A percentile compares a stretch with the other conserved stretches of the same genome.
These are phyloP conservation scores for Heterobasidion irregulare DNA, from an alignment of 1,284 basidiomycete genomes.

Conservation along the genomic window DNA sequence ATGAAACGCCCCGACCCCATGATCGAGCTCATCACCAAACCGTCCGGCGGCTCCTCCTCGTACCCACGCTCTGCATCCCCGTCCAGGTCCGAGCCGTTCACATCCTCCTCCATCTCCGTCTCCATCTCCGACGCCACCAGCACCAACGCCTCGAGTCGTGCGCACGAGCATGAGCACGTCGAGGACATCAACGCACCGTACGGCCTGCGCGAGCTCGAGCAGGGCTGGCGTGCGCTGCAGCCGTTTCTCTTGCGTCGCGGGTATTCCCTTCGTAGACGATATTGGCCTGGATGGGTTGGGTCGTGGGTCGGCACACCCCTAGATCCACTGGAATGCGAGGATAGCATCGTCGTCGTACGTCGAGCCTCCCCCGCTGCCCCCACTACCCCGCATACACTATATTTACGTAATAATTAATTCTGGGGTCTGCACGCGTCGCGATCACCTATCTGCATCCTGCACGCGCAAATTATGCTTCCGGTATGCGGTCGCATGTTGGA, in stretches of 20 bases:
- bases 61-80: no score
- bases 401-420: no score
- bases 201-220: constrained; percentile 2
- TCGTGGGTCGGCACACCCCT: background rate
- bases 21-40: no score
- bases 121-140: background rate
- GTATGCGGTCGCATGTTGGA: background rate
- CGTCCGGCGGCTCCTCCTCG: no score
- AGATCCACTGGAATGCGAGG: background rate
- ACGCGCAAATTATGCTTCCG: no score
- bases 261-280: background rate
- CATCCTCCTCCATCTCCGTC: background rate
- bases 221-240: constrained; percentile 1
- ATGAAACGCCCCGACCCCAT: no score
- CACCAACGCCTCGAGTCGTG: background rate
- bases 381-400: background rate
- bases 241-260: background rate
- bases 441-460: no score
- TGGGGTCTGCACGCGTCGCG: no score
- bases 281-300: background rate
- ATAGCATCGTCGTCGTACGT: constrained; percentile 1
- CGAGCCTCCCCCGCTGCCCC: background rate
- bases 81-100: background rate
- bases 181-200: constrained; percentile 1
- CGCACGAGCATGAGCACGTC: background rate